Evolutionary conservation across 2,329 filamentous ascomycete species (phyloP).

Genomic region (Nigrospora osmanthi): DNA sequence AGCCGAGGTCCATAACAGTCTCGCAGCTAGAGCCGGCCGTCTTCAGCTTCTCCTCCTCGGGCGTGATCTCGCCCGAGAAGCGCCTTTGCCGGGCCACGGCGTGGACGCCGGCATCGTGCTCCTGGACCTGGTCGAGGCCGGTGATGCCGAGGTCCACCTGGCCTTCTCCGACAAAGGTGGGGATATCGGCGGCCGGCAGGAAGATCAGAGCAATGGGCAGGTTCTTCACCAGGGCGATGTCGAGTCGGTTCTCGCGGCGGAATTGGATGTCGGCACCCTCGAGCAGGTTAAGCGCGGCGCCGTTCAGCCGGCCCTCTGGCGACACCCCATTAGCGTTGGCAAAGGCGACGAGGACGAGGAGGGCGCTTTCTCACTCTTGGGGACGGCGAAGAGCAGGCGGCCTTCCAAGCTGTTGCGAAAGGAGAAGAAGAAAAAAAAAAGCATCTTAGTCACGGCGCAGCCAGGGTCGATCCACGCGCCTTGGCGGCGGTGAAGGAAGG

Average conservation of each 20-base stretch:
- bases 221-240: conserved; percentile 97
- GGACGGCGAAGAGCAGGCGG: conserved; percentile 91
- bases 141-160: conserved; percentile 92
- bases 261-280: conserved; percentile 95
- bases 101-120: conserved; percentile 66
- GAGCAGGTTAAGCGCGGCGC: conserved; percentile 81
- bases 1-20: conserved; percentile 83
- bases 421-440: conserved; percentile 10
- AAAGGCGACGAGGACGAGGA: conserved; percentile 14
- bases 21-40: conserved; percentile 58
- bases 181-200: conserved; percentile 93
- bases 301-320: conserved; percentile 85
- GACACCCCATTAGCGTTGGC: conserved; percentile 6
- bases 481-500: not conserved
- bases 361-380: conserved; percentile 66
- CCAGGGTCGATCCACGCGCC: not conserved
- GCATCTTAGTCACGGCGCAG: conserved; percentile 23
- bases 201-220: conserved; percentile 92
- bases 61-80: conserved; percentile 36
- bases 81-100: conserved; percentile 38
- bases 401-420: conserved; percentile 66
- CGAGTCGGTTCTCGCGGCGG: conserved; percentile 85
- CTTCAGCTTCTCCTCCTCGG: conserved; percentile 32
- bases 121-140: conserved; percentile 83
- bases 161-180: conserved; percentile 93